Conservation (phyloP, 306 rosid genomes). For the Hippophae tibetana region DNA sequence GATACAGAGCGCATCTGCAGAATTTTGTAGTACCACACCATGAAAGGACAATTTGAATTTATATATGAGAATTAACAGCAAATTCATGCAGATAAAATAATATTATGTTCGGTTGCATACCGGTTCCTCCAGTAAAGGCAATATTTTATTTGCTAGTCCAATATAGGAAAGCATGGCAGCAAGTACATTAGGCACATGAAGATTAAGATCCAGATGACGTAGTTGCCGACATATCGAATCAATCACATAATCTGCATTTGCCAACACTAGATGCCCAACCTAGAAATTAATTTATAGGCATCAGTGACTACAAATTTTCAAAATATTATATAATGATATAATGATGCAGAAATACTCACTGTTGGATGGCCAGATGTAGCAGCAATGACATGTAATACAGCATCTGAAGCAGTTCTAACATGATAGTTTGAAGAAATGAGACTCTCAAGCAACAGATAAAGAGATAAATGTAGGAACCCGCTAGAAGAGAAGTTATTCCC, state of each 20-base stretch:
- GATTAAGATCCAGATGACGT: constrained; percentile 80
- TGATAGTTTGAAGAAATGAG: constrained; percentile 58
- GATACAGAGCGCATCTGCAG: constrained; percentile 79
- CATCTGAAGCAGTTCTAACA: constrained; percentile 76
- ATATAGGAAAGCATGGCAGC: constrained; percentile 80
- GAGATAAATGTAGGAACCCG: constrained; percentile 90
- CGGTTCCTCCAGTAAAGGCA: constrained; percentile 89
- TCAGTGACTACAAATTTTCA: constrained; percentile 8
- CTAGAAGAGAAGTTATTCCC: constrained; percentile 61
- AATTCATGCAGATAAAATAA: background rate
- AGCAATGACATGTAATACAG: constrained; percentile 56
- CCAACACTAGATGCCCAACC: constrained; percentile 80
- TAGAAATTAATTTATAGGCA: constrained; percentile 24
- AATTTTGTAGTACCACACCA: constrained; percentile 22
- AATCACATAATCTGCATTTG: constrained; percentile 82
- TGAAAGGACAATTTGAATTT: constrained; percentile 11
- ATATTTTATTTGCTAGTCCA: constrained; percentile 80
- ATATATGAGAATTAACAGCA: background rate
- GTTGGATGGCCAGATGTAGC: constrained; percentile 48
- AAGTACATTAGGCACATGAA: constrained; percentile 73
- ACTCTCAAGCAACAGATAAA: constrained; percentile 83
- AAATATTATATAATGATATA: constrained; percentile 1
- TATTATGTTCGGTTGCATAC: constrained; percentile 29
- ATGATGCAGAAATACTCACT: constrained; percentile 34
- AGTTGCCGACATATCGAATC: constrained; percentile 85